A percentile compares a stretch with the other conserved stretches of the same genome.
Conservation (phyloP, 2,329 filamentous ascomycete genomes). For the Ophiostoma sp. region DNA sequence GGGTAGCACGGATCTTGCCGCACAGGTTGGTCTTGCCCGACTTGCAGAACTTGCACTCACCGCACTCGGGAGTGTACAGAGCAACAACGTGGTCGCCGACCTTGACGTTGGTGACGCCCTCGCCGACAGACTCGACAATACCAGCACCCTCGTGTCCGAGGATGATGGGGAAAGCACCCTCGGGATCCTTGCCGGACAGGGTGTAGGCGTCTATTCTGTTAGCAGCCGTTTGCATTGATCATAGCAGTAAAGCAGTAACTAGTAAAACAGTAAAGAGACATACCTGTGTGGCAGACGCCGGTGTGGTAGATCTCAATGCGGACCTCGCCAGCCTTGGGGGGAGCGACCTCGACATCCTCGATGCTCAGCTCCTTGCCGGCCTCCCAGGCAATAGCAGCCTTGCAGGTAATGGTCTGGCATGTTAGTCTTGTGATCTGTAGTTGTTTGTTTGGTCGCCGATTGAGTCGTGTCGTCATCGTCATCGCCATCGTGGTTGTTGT, state of each 20-base stretch:
- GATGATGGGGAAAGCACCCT: conserved; percentile 86
- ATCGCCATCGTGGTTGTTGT: background rate
- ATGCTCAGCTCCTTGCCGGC: conserved; percentile 82
- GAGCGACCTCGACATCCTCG: conserved; percentile 87
- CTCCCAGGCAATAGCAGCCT: conserved; percentile 97
- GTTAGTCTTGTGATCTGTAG: background rate
- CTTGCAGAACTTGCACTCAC: conserved; percentile 99
- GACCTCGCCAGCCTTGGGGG: conserved; percentile 88
- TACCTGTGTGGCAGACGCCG: conserved; percentile 96
- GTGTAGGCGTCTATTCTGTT: conserved; percentile 70
- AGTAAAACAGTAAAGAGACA: background rate
- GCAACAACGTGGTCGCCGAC: conserved; percentile 83
- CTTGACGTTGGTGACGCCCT: conserved; percentile 91
- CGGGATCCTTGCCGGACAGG: conserved; percentile 91
- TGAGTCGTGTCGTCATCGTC: background rate
- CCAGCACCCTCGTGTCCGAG: conserved; percentile 88
- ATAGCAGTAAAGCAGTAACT: too few species aligned
- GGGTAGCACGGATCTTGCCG: conserved; percentile 96
- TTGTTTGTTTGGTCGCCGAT: background rate
- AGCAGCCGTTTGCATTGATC: too few species aligned
- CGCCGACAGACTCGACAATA: conserved; percentile 84
- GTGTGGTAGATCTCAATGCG: conserved; percentile 97
- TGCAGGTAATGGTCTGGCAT: conserved; percentile 81
- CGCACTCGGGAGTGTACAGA: conserved; percentile 92
- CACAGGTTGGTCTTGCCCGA: conserved; percentile 99